Conservation (phyloP, 208 protist species). For the Trichomonas vaginalis region DNA sequence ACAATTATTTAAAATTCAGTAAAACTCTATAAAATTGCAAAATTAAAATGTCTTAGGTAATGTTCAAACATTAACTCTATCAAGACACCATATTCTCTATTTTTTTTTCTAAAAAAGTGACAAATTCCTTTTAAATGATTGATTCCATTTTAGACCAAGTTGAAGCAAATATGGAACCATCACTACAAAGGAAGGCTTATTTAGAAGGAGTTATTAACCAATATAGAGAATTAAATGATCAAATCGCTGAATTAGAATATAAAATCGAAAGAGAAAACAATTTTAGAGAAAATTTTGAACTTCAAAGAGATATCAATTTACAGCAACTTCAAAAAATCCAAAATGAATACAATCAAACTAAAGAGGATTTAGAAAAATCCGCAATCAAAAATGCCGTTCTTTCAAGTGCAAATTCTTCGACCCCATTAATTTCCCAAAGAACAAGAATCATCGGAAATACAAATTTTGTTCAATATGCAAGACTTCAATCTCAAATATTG, state of each 20-base stretch:
- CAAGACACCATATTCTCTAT: too few species aligned
- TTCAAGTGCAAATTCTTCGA: not conserved
- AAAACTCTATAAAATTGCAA: too few species aligned
- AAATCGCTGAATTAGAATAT: not conserved
- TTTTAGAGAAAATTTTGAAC: not conserved
- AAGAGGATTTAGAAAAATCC: not conserved
- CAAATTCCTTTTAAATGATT: too few species aligned
- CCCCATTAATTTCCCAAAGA: not conserved
- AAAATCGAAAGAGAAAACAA: not conserved
- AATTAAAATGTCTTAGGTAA: too few species aligned
- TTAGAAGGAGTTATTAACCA: not conserved
- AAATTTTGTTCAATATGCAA: not conserved
- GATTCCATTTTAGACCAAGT: too few species aligned
- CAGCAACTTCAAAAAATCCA: not conserved
- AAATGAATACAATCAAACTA: not conserved
- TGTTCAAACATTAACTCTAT: too few species aligned
- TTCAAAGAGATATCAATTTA: not conserved
- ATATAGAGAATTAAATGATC: not conserved
- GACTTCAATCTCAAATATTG: not conserved
- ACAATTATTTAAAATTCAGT: too few species aligned
- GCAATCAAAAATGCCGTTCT: not conserved
- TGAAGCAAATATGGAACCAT: too few species aligned
- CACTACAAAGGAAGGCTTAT: not conserved
- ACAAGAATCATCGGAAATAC: not conserved
- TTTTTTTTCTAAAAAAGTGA: too few species aligned